phyloP scores from a whole-genome alignment of 2,329 filamentous ascomycete genomes.

The Alternaria triticina region DNA sequence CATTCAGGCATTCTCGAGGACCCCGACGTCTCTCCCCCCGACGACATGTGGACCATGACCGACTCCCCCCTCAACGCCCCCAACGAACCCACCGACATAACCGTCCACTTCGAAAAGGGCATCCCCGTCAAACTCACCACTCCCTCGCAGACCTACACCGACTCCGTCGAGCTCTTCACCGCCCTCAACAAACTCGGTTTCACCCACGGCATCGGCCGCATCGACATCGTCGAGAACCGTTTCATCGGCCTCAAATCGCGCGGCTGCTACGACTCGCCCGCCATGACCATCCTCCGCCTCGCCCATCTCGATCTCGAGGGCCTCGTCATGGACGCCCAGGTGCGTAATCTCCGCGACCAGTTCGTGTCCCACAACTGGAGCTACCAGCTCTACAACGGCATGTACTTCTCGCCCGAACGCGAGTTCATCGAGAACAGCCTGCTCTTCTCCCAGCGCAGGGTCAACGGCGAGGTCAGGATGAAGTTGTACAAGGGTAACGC shows the following conservation, averaged over 20 bases:
- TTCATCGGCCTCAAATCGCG: conserved; percentile 81
- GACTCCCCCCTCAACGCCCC: conserved; percentile 73
- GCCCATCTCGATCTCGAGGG: conserved; percentile 70
- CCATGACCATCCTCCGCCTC: conserved; percentile 56
- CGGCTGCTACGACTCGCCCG: conserved; percentile 73
- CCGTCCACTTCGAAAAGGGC: conserved; percentile 75
- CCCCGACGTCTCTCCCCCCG: conserved; percentile 68
- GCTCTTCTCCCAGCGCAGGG: conserved; percentile 48
- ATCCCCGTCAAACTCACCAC: conserved; percentile 72
- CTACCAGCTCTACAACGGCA: conserved; percentile 64
- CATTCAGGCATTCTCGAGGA: conserved; percentile 65
- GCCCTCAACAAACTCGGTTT: conserved; percentile 74
- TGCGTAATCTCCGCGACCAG: conserved; percentile 73
- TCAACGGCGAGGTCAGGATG: conserved; percentile 62
- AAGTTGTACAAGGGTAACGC: conserved; percentile 72
- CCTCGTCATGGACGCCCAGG: conserved; percentile 71
- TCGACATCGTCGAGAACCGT: conserved; percentile 84
- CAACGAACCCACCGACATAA: conserved; percentile 73
- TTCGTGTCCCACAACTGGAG: conserved; percentile 64
- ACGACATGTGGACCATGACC: conserved; percentile 82
- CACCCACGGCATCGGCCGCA: conserved; percentile 76
- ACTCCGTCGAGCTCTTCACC: conserved; percentile 74
- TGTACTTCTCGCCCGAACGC: conserved; percentile 74
- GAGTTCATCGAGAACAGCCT: conserved; percentile 71
- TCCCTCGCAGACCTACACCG: conserved; percentile 66